A percentile compares a stretch with the other conserved stretches of the same genome.
These are phyloP conservation scores for Tuber brumale DNA, from an alignment of 495 filamentous ascomycete species.

Conservation along the genomic window DNA sequence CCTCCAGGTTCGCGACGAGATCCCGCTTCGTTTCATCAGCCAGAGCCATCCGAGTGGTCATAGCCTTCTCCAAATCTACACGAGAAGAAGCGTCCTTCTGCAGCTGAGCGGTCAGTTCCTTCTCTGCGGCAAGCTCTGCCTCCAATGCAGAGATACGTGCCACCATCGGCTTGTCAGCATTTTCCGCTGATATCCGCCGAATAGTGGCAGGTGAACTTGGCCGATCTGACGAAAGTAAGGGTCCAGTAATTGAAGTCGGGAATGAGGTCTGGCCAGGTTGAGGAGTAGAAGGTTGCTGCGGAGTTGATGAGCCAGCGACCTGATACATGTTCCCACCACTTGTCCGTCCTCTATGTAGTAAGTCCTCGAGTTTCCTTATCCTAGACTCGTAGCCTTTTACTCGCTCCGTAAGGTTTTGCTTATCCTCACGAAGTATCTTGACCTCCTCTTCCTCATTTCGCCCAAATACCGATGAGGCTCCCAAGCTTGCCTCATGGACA, in stretches of 20 bases:
- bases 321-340: constrained; percentile 44
- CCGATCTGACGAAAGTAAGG: constrained; percentile 38
- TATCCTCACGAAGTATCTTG: constrained; percentile 64
- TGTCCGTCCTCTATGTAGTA: constrained; percentile 61
- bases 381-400: constrained; percentile 87
- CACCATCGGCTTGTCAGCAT: constrained; percentile 41
- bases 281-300: constrained; percentile 59
- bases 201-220: constrained; percentile 45
- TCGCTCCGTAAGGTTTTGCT: constrained; percentile 66
- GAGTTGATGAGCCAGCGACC: constrained; percentile 45
- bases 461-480: constrained; percentile 71
- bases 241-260: constrained; percentile 5
- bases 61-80: constrained; percentile 56
- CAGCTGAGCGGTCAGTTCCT: constrained; percentile 52
- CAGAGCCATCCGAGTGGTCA: constrained; percentile 52
- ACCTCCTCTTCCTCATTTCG: constrained; percentile 74
- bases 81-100: constrained; percentile 55
- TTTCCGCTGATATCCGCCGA: constrained; percentile 29
- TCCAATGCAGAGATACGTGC: constrained; percentile 70
- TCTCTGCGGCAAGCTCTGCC: constrained; percentile 64
- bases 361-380: constrained; percentile 82
- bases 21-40: constrained; percentile 90
- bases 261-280: constrained; percentile 23
- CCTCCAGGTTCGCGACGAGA: constrained; percentile 88
- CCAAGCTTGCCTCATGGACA: constrained; percentile 73